Evolutionary conservation across 345 rosid species (phyloP), one percentile per base, ranked within the genome.

Genomic region (Corchorus olitorius): DNA sequence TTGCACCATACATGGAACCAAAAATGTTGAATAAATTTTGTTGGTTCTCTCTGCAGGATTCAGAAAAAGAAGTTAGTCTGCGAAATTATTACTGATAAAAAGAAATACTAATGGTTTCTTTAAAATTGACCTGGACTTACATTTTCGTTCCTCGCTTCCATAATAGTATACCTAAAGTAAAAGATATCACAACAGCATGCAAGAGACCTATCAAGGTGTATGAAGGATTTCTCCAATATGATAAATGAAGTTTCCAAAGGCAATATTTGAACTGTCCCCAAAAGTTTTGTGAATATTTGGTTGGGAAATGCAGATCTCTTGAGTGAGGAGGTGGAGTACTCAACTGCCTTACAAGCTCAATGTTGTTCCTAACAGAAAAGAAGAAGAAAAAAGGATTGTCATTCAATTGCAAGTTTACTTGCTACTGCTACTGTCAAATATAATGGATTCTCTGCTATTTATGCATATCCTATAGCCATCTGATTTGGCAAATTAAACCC

Each of bases 21-120:
- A 84, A 53, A 10, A 92, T 73, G 20, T 84, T 91, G 87, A 90
- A 91, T 64, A 91, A 4, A 72, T 79, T 80, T 79, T 92, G 98
- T 77, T 92, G 92, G 72, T 78, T 83, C 54, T 84, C 78, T 84
- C 97, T 89, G 22, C n/a, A 65, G 15, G n/a, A 43, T 77, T 10
- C 52, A 62, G 10, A 1, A 33, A 27, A 49, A 10, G 68, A 39
- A 62, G 35, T 63, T 34, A 60, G 43, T 14, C 43, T 60, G 41
- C n/a, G 33, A 62, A 58, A 33, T 34, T 34, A 19, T 16, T 14
- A 17, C 27, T 17, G 19, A 22, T 2, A 3, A 55, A 22, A 54
- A n/a, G n/a, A n/a, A n/a, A n/a, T n/a, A n/a, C n/a, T n/a, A n/a
- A n/a, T n/a, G n/a, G n/a, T n/a, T n/a, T 7, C 22, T 17, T 13